A percentile compares a stretch with the other conserved stretches of the same genome.
Conservation (phyloP, 306 rosid genomes). For the Inga oerstediana region DNA sequence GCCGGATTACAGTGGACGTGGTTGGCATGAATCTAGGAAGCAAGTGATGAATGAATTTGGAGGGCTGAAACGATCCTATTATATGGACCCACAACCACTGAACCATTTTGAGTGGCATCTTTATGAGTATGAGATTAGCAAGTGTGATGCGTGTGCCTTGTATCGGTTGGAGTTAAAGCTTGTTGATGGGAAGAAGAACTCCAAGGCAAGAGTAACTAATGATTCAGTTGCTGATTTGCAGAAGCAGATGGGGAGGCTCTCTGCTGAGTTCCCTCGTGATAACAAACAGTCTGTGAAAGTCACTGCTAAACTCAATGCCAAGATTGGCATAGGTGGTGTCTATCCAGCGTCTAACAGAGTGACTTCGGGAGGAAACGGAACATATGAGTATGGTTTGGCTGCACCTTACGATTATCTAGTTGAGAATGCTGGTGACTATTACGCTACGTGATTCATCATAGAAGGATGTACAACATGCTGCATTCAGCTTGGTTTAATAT, state of each 20-base stretch:
- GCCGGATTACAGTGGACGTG: constrained; percentile 96
- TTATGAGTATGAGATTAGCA: constrained; percentile 92
- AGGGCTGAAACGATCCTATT: constrained; percentile 96
- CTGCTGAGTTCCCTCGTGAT: constrained; percentile 88
- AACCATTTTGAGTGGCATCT: constrained; percentile 97
- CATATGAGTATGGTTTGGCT: constrained; percentile 63
- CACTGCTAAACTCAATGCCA: constrained; percentile 69
- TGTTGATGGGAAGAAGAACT: constrained; percentile 90
- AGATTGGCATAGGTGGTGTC: constrained; percentile 63
- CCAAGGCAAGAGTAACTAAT: constrained; percentile 66
- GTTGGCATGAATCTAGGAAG: constrained; percentile 99
- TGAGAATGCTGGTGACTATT: constrained; percentile 64
- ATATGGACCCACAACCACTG: constrained; percentile 97
- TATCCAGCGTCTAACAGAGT: constrained; percentile 58
- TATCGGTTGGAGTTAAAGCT: constrained; percentile 91
- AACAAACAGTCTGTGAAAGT: constrained; percentile 78
- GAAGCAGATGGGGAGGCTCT: constrained; percentile 98
- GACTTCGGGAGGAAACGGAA: constrained; percentile 56
- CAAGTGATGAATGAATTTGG: constrained; percentile 93
- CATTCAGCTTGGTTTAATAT: constrained; percentile 37
- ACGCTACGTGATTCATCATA: constrained; percentile 50
- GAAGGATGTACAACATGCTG: constrained; percentile 43
- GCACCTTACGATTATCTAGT: constrained; percentile 76
- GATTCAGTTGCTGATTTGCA: constrained; percentile 97
- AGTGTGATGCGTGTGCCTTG: constrained; percentile 91